Evolutionary conservation across 1,284 basidiomycete genomes (phyloP), one percentile per base, ranked within the genome.

Genomic region (Puccinia horiana): DNA sequence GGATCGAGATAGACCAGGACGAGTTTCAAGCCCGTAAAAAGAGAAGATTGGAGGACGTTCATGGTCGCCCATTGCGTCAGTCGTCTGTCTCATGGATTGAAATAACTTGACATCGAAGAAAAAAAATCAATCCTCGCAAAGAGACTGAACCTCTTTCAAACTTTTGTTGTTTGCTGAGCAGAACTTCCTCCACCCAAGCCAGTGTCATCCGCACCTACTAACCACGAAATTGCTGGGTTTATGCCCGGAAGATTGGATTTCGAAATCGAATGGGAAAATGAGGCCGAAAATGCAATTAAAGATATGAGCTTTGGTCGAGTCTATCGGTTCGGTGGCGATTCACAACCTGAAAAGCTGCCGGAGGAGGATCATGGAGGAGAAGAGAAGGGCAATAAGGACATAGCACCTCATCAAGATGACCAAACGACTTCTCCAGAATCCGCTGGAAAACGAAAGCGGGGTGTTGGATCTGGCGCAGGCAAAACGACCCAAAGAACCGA

Each of bases 241-340:
- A 93, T 99, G 88, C 96, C 96, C 9, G 96, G 96, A 26, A 92
- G 97, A 65, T 90, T 99, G 73, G 96, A 99, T 87, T 99, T 99
- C 86, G 97, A 99, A 87, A 93, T 95, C 84, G 97, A 99, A 88
- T 89, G 95, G 26, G 96, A 98, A 86, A 96, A 97, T 86, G 95
- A 98, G 52, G 96, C 96, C 0, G 96, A 99, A 86, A 92, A 96
- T 85, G 88, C 95, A 1, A 93, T 98, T 84, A 99, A 98, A 88
- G 95, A 99, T 86, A 90, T 99, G 84, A 96, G 98, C 86, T 98
- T 98, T 85, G 96, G 95, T 1, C 88, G 94, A 14, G 94, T 95
- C 82, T 90, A 91, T 54, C 90, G 92, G 69, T 97, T 91, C 86
- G 95, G 94, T 3, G 96, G 96, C 0, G 94, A 93, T 85, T 89